Conservation (phyloP, 2,329 filamentous ascomycete species). For the Myriangium duriaei region DNA sequence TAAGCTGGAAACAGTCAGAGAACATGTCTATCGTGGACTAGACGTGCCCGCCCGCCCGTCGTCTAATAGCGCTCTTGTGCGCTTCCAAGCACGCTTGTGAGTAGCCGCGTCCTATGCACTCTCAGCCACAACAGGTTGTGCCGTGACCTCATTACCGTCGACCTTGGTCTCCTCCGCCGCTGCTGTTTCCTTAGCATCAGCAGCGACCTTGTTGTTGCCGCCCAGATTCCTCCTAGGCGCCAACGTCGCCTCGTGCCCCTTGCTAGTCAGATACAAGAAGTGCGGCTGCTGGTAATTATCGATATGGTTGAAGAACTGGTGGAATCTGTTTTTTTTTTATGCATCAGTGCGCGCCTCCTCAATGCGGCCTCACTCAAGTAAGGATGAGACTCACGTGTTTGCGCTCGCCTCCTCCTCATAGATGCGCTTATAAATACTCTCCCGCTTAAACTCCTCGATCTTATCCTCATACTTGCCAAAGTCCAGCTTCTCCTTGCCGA, state of each 20-base stretch:
- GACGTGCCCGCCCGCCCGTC: no score
- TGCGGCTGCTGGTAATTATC: conserved; percentile 38
- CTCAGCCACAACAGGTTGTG: no score
- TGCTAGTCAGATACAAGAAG: conserved; percentile 39
- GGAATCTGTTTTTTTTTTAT: conserved; percentile 23
- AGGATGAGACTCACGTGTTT: conserved; percentile 55
- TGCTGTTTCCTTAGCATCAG: neutral
- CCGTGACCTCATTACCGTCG: conserved; percentile 4
- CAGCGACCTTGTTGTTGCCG: conserved; percentile 1
- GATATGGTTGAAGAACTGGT: conserved; percentile 38
- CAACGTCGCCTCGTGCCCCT: conserved; percentile 31
- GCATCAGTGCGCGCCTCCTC: neutral
- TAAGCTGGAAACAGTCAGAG: no score
- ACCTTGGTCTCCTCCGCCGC: conserved; percentile 6
- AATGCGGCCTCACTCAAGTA: neutral
- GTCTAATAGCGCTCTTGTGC: no score
- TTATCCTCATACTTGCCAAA: conserved; percentile 67
- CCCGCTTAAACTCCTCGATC: conserved; percentile 80
- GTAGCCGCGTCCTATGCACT: no score
- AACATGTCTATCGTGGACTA: no score
- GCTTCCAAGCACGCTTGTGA: no score
- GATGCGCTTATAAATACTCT: conserved; percentile 83
- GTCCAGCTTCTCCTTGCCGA: conserved; percentile 57
- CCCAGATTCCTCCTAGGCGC: conserved; percentile 1
- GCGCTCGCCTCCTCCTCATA: conserved; percentile 81